Evolutionary conservation across 768 basidiomycete genomes (phyloP).

Genomic region (Gyrodon lividus): DNA sequence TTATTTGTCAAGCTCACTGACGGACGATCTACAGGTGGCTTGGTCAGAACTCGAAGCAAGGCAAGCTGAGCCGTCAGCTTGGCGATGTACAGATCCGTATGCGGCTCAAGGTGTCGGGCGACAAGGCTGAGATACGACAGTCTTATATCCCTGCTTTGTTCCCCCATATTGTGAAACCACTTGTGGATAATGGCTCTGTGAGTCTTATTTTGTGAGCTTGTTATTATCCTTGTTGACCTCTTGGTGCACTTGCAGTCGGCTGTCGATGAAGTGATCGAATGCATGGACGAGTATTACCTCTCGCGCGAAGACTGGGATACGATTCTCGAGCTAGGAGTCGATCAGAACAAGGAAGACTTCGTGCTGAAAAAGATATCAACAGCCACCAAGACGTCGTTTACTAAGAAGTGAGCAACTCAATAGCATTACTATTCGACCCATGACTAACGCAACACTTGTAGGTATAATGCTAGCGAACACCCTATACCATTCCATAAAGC

Average conservation of each 20-base stretch:
- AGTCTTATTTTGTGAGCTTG: slow-evolving; percentile 33
- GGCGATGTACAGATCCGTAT: slow-evolving; percentile 92
- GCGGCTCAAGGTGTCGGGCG: slow-evolving; percentile 91
- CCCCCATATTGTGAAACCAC: slow-evolving; percentile 75
- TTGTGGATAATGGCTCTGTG: slow-evolving; percentile 73
- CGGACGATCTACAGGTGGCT: slow-evolving; percentile 67
- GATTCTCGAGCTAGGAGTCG: slow-evolving; percentile 90
- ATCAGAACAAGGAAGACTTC: slow-evolving; percentile 65
- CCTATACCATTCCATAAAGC: slow-evolving; percentile 96
- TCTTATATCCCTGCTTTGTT: slow-evolving; percentile 89
- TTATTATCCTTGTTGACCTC: neutral
- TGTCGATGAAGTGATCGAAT: slow-evolving; percentile 77
- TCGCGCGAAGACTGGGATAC: slow-evolving; percentile 97
- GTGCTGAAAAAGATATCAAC: slow-evolving; percentile 83
- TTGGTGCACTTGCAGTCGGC: slow-evolving; percentile 34
- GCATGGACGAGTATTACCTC: slow-evolving; percentile 94
- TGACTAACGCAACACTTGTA: slow-evolving; percentile 26
- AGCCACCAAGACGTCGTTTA: slow-evolving; percentile 81
- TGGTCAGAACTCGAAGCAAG: slow-evolving; percentile 94
- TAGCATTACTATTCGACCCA: neutral
- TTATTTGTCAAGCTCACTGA: neutral
- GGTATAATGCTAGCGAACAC: slow-evolving; percentile 87
- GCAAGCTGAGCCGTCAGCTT: slow-evolving; percentile 75
- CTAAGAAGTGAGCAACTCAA: slow-evolving; percentile 61
- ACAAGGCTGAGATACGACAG: slow-evolving; percentile 86